Percentiles rank a stretch among this genome's conserved stretches.
Evolutionary conservation across 768 basidiomycete genomes (phyloP).

Genomic region (Agaricus sinodeliciosus): DNA sequence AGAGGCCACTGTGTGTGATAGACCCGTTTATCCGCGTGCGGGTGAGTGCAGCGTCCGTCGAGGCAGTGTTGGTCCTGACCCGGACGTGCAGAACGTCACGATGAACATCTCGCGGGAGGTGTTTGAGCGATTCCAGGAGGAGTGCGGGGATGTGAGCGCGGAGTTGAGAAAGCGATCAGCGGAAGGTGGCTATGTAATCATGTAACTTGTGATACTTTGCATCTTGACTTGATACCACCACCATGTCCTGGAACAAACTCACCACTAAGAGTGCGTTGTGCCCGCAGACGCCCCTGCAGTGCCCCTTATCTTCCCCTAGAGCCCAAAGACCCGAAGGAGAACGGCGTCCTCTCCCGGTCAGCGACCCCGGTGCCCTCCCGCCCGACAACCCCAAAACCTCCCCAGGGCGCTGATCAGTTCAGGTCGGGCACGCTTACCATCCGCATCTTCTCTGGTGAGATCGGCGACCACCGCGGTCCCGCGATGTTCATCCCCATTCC

Average conservation of each 20-base stretch:
- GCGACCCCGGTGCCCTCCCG: constrained; percentile 78
- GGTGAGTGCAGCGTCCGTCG: constrained; percentile 16
- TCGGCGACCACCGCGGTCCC: constrained; percentile 11
- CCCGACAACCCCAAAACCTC: constrained; percentile 68
- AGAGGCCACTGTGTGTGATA: constrained; percentile 17
- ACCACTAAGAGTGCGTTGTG: constrained; percentile 31
- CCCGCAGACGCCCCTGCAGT: constrained; percentile 3
- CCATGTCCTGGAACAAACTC: constrained; percentile 52
- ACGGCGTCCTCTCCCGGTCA: constrained; percentile 67
- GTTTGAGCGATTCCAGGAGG: constrained; percentile 3
- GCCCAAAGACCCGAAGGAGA: constrained; percentile 64
- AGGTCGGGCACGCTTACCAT: constrained; percentile 92
- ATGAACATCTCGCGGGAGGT: background rate
- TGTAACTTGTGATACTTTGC: background rate
- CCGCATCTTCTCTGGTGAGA: constrained; percentile 85
- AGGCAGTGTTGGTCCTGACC: background rate
- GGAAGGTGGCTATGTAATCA: constrained; percentile 9
- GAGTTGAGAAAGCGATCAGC: constrained; percentile 6
- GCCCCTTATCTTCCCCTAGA: constrained; percentile 31
- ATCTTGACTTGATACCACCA: constrained; percentile 10
- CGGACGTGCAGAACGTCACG: constrained; percentile 1
- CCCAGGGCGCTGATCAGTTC: constrained; percentile 53
- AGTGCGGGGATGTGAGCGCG: constrained; percentile 1
- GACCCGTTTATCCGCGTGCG: constrained; percentile 36
- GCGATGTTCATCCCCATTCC: background rate